Base-by-base conservation (phyloP, 306 rosid genomes). In the Carpinus viminea region DNA sequence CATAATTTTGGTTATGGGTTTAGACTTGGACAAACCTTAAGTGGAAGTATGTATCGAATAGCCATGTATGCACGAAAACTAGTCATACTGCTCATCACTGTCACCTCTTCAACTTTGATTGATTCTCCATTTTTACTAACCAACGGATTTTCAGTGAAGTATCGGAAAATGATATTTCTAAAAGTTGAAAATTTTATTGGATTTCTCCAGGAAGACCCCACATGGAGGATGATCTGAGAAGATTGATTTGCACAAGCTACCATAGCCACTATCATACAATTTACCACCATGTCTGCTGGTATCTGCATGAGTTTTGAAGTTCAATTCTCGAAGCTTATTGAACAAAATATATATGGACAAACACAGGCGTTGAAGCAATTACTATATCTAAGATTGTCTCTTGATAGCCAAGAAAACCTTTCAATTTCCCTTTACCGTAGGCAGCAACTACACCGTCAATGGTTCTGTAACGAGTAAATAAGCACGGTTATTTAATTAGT, bases 371-470 rank as follows among this genome's bases (percentile, higher is more conserved):
- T 3, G 17, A 76, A 51, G 68, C 34, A 47, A 69, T 41, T 47
- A 72, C 93, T 36, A 50, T 61, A 65, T 90, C 93, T 12, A 87
- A 5, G 54, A 76, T 73, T 69, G 82, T 41, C n/a, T 45, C 16
- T 17, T 86, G 86, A 77, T 81, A 18, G 7, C 76, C 88, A 2
- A 79, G 68, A 24, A 88, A 74, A 74, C 77, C 47, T 38, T 73
- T 24, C 31, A 88, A 0, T 53, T 83, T 88, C 8, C 91, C 91
- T 74, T 78, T 76, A n/a, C 87, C 87, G 45, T 60, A 76, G 34
- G 74, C 80, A 45, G 60, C 82, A 20, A 88, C 41, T 2, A 81
- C 4, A 1, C 73, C 61, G 51, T 89, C 93, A 50, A 89, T 12
- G 18, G 88, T 89, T 70, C 92, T 82, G 84, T 47, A 80, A n/a